phyloP scores from a whole-genome alignment of 495 filamentous ascomycete species.

The Aspergillus panamensis region DNA sequence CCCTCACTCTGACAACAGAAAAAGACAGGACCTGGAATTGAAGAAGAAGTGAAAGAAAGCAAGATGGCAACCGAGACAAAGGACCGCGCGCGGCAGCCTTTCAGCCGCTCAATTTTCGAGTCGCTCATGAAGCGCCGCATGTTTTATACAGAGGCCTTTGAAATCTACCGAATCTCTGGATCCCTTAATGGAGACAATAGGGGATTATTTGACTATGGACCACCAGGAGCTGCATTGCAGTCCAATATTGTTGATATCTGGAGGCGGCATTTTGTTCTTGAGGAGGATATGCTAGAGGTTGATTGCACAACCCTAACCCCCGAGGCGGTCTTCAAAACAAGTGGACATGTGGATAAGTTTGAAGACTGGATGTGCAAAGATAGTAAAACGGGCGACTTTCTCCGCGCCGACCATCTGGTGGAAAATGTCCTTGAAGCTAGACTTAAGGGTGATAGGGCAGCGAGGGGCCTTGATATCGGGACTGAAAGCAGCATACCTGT shows the following conservation, averaged over 20 bases:
- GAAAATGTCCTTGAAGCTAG: constrained; percentile 85
- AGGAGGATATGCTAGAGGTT: constrained; percentile 89
- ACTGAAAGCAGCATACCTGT: neutral
- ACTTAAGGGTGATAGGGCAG: constrained; percentile 74
- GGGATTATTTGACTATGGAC: constrained; percentile 85
- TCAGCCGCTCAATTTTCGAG: neutral
- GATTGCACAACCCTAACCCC: constrained; percentile 84
- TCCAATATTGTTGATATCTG: constrained; percentile 85
- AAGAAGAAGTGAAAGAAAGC: neutral
- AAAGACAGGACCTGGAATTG: neutral
- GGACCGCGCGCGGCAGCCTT: neutral
- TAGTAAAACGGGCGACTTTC: constrained; percentile 91
- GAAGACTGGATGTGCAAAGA: constrained; percentile 99
- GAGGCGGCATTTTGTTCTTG: constrained; percentile 87
- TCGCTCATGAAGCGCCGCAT: neutral
- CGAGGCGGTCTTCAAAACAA: constrained; percentile 88
- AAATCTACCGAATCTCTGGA: neutral
- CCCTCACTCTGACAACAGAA: neutral
- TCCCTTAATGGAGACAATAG: neutral
- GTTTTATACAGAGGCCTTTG: neutral
- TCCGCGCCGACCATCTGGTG: constrained; percentile 92
- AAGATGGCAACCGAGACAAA: neutral
- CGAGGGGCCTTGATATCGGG: constrained; percentile 18
- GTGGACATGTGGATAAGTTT: constrained; percentile 96
- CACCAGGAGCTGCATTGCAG: constrained; percentile 72